Percentiles rank a stretch among this genome's conserved stretches.
phyloP scores from a whole-genome alignment of 1,284 basidiomycete genomes.

The Nidula niveotomentosa region DNA sequence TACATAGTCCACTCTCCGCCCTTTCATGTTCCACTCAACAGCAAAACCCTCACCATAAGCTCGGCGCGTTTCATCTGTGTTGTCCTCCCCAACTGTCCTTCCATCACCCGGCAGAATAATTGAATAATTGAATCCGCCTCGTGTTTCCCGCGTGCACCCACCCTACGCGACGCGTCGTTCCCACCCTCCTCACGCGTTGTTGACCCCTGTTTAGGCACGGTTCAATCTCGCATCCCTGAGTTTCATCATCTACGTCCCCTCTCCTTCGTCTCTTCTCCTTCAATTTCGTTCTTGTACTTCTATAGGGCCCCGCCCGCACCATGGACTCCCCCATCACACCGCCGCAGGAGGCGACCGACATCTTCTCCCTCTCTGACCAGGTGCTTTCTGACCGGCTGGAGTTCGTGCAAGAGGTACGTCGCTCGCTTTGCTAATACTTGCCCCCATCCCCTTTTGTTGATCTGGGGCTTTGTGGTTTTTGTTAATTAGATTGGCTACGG shows the following conservation, averaged over 20 bases:
- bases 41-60: background rate
- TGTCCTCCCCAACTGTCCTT: no score
- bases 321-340: slow-evolving; percentile 33
- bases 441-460: no score
- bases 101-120: no score
- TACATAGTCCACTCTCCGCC: no score
- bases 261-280: slow-evolving; percentile 12
- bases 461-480: background rate
- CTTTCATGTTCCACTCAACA: no score
- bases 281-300: slow-evolving; percentile 22
- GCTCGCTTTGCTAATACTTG: background rate
- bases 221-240: slow-evolving; percentile 17
- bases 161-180: slow-evolving; percentile 23
- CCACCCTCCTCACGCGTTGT: slow-evolving; percentile 25
- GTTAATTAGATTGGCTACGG: slow-evolving; percentile 72
- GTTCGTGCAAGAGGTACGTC: slow-evolving; percentile 72
- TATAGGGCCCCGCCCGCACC: slow-evolving; percentile 16
- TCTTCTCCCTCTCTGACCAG: slow-evolving; percentile 51
- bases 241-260: slow-evolving; percentile 10
- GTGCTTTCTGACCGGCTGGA: slow-evolving; percentile 66
- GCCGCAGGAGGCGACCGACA: slow-evolving; percentile 34
- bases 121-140: slow-evolving; percentile 7
- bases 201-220: slow-evolving; percentile 28
- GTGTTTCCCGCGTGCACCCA: slow-evolving; percentile 15
- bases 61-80: no score